These are phyloP conservation scores for Aquilaria yunnanensis DNA, from an alignment of 345 rosid species.

Conservation along the genomic window DNA sequence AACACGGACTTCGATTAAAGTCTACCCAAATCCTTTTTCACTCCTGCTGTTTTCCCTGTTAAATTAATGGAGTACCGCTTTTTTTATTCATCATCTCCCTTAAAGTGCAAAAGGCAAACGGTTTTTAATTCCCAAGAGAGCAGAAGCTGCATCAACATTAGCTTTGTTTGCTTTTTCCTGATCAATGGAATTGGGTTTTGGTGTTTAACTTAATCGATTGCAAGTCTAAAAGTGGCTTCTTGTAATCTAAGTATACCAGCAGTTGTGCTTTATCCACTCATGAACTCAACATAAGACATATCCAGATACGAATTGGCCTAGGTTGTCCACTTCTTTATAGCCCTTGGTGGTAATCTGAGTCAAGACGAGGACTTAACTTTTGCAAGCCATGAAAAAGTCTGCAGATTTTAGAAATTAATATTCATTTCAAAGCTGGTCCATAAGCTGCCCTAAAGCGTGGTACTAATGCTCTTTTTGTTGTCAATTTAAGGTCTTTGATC, in stretches of 20 bases:
- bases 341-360: conserved; percentile 21
- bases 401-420: conserved; percentile 17
- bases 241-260: conserved; percentile 6
- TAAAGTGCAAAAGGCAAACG: not conserved
- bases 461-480: conserved; percentile 12
- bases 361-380: conserved; percentile 3
- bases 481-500: conserved; percentile 26
- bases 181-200: not conserved
- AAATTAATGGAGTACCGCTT: not conserved
- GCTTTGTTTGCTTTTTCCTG: conserved; percentile 1
- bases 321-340: conserved; percentile 16
- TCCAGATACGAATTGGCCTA: conserved; percentile 15
- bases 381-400: conserved; percentile 12
- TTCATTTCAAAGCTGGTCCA: conserved; percentile 11
- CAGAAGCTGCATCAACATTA: conserved; percentile 1
- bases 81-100: conserved; percentile 3
- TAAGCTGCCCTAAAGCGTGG: conserved; percentile 14
- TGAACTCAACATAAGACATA: conserved; percentile 10
- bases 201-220: not conserved
- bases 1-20: too few relatives aligned
- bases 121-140: not conserved
- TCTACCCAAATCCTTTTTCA: too few relatives aligned
- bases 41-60: not conserved
- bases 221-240: conserved; percentile 1
- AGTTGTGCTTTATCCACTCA: conserved; percentile 27